Evolutionary conservation across 805 yeast species (phyloP), one percentile per base, ranked within the genome.

Genomic region (Zygosaccharomyces bailii): DNA sequence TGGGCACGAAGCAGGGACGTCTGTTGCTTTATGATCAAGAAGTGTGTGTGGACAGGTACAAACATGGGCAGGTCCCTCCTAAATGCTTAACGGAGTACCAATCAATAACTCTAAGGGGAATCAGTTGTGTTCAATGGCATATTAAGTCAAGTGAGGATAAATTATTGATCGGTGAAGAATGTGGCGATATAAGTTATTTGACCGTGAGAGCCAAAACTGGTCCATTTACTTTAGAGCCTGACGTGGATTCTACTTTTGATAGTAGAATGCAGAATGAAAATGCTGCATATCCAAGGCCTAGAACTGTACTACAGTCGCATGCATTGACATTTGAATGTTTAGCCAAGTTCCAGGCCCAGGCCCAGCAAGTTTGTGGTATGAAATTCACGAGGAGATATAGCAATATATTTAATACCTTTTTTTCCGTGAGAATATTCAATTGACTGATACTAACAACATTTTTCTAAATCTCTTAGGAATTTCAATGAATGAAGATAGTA

Each of bases 151-250:
- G 51, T 24, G 39, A 41, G 27, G 43, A 45, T 16, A 33, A 53
- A n/a, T 71, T 86, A 46, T 70, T 76, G 36, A 74, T 78, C 14
- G 95, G 95, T 2, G 84, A 80, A 52, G 85, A 79, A 52, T 46
- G 61, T 14, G 96, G 96, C 0, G 71, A 71, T 17, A 79, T 85
- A 0, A 57, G 68, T 14, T 61, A 70, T 21, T 72, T 75, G 44
- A 70, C 70, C 43, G 46, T 68, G 13, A 51, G 30, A n/a, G 34
- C 42, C 5, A 37, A 32, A 8, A 39, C 23, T 21, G 24, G 19
- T 34, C 25, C 38, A 3, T 6, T 21, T 18, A 32, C 29, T 19
- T 19, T 32, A 14, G 35, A 34, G 17, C 8, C 38, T 14, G 40
- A 39, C 13, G 32, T 32, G 2, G 20, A n/a, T 14, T 21, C 35